Percentiles rank a stretch among this genome's conserved stretches.
Conservation (phyloP, 129 eudicot genomes). For the Cynara cardunculus region DNA sequence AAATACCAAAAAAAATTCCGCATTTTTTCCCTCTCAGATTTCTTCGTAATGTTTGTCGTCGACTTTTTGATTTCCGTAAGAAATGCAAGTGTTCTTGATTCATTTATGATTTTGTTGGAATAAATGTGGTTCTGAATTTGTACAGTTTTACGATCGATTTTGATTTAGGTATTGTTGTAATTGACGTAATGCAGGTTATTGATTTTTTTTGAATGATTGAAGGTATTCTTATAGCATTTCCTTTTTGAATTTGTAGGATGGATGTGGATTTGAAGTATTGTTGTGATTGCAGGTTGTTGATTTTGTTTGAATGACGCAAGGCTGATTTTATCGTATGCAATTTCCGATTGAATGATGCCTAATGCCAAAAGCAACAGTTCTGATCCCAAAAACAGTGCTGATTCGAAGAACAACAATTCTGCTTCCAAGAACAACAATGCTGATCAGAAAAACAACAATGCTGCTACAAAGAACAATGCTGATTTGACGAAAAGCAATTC, state of each 20-base stretch:
- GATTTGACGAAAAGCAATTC: conserved; percentile 29
- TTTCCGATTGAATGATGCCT: conserved; percentile 26
- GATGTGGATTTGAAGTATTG: not conserved
- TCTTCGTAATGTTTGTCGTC: conserved; percentile 6
- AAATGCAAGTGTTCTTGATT: conserved; percentile 2
- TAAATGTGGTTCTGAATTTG: not conserved
- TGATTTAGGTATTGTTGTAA: not conserved
- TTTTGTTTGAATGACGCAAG: not conserved
- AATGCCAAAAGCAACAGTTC: conserved; percentile 26
- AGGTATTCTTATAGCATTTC: not conserved
- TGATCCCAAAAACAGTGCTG: conserved; percentile 19
- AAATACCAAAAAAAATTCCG: not conserved
- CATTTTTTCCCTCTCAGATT: conserved; percentile 16
- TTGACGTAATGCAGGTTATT: not conserved
- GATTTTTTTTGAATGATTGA: not conserved
- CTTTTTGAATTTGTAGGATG: not conserved
- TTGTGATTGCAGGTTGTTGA: conserved; percentile 23
- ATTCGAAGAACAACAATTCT: not conserved
- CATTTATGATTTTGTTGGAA: not conserved
- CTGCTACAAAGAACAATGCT: conserved; percentile 4
- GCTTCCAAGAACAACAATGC: not conserved
- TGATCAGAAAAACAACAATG: not conserved
- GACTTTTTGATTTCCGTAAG: not conserved
- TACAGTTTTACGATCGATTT: not conserved
- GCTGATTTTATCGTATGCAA: not conserved